These are phyloP conservation scores for Euphorbia peplus DNA, from an alignment of 345 rosid species.

Conservation along the genomic window DNA sequence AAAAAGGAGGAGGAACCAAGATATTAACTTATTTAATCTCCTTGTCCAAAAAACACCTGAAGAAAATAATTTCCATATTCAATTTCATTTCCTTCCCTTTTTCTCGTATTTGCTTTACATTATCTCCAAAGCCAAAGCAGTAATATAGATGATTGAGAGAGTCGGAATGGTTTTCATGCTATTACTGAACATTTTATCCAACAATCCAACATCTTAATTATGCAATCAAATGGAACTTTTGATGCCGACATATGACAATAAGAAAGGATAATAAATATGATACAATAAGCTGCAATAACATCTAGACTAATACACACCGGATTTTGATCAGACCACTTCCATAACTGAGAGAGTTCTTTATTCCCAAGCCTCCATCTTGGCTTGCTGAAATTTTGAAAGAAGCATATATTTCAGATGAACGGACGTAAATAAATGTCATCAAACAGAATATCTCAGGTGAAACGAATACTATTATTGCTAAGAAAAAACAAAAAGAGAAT, in stretches of 20 bases:
- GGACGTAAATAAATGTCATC: neutral
- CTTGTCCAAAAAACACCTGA: neutral
- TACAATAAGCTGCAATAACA: neutral
- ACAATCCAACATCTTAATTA: neutral
- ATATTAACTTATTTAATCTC: neutral
- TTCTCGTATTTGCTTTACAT: neutral
- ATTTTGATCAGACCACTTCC: constrained; percentile 99
- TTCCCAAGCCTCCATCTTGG: constrained; percentile 93
- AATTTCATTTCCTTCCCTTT: neutral
- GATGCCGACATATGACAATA: neutral
- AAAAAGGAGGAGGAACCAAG: neutral
- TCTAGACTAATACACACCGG: constrained; percentile 41
- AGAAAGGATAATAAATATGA: neutral
- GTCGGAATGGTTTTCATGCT: neutral
- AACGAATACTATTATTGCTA: neutral
- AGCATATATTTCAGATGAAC: constrained; percentile 12
- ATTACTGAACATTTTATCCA: neutral
- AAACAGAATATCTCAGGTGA: neutral
- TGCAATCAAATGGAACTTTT: neutral
- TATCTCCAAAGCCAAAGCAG: constrained; percentile 2
- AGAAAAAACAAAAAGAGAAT: neutral
- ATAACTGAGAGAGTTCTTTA: constrained; percentile 92
- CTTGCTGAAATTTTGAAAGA: constrained; percentile 45
- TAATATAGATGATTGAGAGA: neutral
- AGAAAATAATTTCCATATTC: neutral